These are phyloP conservation scores for Alternaria sp. DNA, from an alignment of 2,329 filamentous ascomycete species.

Conservation along the genomic window DNA sequence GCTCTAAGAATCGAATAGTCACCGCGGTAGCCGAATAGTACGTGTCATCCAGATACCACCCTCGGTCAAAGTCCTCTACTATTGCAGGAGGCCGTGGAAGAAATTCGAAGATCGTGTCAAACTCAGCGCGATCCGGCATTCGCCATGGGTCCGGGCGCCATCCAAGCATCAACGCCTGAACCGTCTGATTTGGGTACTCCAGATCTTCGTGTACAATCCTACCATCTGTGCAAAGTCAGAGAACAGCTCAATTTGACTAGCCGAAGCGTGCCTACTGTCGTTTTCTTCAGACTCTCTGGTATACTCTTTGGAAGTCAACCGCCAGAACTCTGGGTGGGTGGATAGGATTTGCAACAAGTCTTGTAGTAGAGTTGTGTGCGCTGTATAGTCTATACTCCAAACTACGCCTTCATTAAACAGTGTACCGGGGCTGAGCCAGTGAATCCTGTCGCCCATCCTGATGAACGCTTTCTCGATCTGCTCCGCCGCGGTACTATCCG, in stretches of 20 bases:
- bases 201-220: neutral
- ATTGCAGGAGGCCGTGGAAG: neutral
- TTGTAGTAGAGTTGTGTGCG: neutral
- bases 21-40: slow-evolving; percentile 1
- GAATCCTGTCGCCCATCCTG: neutral
- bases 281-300: neutral
- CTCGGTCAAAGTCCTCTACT: neutral
- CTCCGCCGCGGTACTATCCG: neutral
- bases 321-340: neutral
- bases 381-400: neutral
- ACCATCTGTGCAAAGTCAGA: neutral
- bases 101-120: neutral
- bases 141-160: neutral
- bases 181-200: neutral
- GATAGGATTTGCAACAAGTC: neutral
- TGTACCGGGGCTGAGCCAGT: neutral
- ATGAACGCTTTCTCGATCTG: neutral
- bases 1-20: neutral
- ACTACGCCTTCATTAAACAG: neutral
- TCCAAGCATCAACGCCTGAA: neutral
- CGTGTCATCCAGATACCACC: neutral
- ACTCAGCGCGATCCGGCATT: neutral
- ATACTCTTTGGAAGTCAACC: neutral
- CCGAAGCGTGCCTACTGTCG: neutral
- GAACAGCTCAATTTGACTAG: neutral